Conservation (phyloP, 2,329 filamentous ascomycete species). For the Colletotrichum eremochloae region DNA sequence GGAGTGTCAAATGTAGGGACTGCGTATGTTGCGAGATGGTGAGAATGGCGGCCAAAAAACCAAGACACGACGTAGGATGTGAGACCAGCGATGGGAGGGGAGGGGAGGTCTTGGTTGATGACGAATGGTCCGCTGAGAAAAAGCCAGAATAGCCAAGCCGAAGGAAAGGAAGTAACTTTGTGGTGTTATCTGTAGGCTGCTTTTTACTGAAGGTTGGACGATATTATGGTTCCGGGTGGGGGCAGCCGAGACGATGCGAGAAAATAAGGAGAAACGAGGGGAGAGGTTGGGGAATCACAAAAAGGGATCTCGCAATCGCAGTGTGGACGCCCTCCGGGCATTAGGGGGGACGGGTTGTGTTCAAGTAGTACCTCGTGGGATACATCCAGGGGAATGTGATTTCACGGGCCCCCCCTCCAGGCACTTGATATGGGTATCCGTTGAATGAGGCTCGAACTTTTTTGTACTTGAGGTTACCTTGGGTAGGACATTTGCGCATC, state of each 20-base stretch:
- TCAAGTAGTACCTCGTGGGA: slow-evolving; percentile 37
- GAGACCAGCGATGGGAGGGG: slow-evolving; percentile 26
- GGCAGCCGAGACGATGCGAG: slow-evolving; percentile 30
- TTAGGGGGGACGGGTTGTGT: slow-evolving; percentile 27
- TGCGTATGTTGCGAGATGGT: slow-evolving; percentile 8
- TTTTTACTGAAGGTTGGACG: neutral
- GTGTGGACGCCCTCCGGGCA: neutral
- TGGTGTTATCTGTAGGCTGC: slow-evolving; percentile 3
- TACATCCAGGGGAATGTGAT: slow-evolving; percentile 19
- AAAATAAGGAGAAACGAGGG: slow-evolving; percentile 33
- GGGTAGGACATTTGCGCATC: slow-evolving; percentile 39
- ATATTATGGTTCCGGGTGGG: neutral
- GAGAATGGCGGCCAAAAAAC: slow-evolving; percentile 33
- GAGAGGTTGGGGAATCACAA: slow-evolving; percentile 32
- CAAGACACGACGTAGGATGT: slow-evolving; percentile 31
- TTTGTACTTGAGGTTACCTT: slow-evolving; percentile 21
- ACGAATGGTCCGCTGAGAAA: slow-evolving; percentile 17
- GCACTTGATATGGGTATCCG: slow-evolving; percentile 11
- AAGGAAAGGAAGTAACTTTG: slow-evolving; percentile 25
- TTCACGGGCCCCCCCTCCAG: slow-evolving; percentile 13
- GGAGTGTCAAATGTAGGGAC: slow-evolving; percentile 4
- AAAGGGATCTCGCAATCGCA: slow-evolving; percentile 11
- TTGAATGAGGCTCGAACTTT: slow-evolving; percentile 31
- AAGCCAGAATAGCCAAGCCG: slow-evolving; percentile 11
- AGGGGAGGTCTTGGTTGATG: slow-evolving; percentile 16